phyloP scores from a whole-genome alignment of 2,329 filamentous ascomycete species.

The Aspergillus udagawae region DNA sequence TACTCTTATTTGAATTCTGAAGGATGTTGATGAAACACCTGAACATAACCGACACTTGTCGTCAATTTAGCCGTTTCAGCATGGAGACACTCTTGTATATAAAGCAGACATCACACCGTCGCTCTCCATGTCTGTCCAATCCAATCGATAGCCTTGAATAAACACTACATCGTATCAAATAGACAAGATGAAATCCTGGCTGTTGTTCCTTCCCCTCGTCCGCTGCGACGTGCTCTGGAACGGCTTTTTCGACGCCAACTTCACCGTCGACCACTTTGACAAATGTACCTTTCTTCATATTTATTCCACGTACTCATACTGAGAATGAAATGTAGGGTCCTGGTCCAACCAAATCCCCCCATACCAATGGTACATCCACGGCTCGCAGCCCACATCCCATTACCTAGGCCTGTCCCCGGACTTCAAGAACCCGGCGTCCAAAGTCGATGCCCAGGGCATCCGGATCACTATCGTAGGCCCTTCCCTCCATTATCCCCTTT shows the following conservation, averaged over 20 bases:
- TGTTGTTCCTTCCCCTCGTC: constrained; percentile 7
- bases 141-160: neutral
- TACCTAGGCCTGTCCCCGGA: constrained; percentile 60
- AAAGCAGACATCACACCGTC: too few species aligned
- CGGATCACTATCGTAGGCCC: constrained; percentile 57
- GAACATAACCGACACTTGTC: too few species aligned
- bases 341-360: constrained; percentile 66
- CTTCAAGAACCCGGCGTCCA: constrained; percentile 65
- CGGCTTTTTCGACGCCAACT: constrained; percentile 24
- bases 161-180: neutral
- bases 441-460: constrained; percentile 58
- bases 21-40: neutral
- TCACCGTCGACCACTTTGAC: constrained; percentile 21
- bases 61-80: neutral
- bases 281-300: constrained; percentile 12
- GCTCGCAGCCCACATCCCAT: constrained; percentile 44
- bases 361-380: constrained; percentile 76
- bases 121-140: too few species aligned
- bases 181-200: constrained; percentile 10
- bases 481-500: neutral
- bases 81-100: neutral
- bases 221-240: constrained; percentile 25
- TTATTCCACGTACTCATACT: neutral
- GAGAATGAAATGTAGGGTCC: constrained; percentile 43
- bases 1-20: too few species aligned